Percentiles rank a stretch among this genome's conserved stretches.
Conservation (phyloP, 2,329 filamentous ascomycete genomes). For the Monosporascus cannonballus region DNA sequence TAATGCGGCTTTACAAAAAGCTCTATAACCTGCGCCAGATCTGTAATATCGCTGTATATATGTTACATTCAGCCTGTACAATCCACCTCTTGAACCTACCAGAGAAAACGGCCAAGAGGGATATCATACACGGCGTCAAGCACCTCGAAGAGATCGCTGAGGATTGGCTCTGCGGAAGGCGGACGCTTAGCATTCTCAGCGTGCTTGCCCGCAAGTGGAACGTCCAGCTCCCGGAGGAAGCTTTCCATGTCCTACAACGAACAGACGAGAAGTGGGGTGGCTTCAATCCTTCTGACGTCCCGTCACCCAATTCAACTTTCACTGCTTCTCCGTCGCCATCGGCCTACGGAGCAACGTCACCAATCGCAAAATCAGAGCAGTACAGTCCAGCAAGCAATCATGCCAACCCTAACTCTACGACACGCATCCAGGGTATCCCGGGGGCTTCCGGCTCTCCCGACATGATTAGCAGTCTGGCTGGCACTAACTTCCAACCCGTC, state of each 20-base stretch:
- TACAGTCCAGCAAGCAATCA: constrained; percentile 31
- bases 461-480: constrained; percentile 17
- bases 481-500: constrained; percentile 16
- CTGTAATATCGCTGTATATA: constrained; percentile 94
- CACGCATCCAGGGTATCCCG: constrained; percentile 18
- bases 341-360: constrained; percentile 7
- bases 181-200: constrained; percentile 79
- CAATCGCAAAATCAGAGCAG: constrained; percentile 22
- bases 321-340: constrained; percentile 20
- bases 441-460: constrained; percentile 22
- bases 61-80: constrained; percentile 87
- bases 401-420: constrained; percentile 21
- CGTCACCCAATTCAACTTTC: constrained; percentile 40
- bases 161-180: constrained; percentile 83
- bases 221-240: constrained; percentile 80
- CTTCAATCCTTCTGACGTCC: constrained; percentile 57
- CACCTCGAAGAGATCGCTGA: constrained; percentile 94
- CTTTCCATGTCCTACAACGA: constrained; percentile 65
- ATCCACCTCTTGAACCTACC: constrained; percentile 91
- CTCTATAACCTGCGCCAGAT: constrained; percentile 88
- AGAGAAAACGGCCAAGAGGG: constrained; percentile 82
- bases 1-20: constrained; percentile 92
- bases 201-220: constrained; percentile 86
- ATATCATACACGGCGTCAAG: constrained; percentile 85
- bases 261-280: constrained; percentile 75